These are phyloP conservation scores for Rhizopus delemar DNA, from an alignment of 371 early-diverging fungal species.

Conservation along the genomic window DNA sequence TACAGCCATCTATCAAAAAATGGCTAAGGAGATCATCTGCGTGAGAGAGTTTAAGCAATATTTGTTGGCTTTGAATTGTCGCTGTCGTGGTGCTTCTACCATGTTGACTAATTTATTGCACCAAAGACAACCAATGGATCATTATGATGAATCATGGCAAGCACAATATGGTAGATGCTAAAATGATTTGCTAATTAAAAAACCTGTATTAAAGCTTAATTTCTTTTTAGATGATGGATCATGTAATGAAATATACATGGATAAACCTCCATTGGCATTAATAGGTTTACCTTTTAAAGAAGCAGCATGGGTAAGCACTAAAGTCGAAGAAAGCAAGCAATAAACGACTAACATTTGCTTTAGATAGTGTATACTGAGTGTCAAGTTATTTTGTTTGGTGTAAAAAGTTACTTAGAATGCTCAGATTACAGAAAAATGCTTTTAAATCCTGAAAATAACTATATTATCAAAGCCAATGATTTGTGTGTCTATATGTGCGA, in stretches of 20 bases:
- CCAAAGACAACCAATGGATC: conserved; percentile 57
- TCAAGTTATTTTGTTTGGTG: conserved; percentile 70
- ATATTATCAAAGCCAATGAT: conserved; percentile 56
- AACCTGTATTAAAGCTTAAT: too few relatives aligned
- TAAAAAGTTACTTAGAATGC: conserved; percentile 38
- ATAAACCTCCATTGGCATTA: conserved; percentile 53
- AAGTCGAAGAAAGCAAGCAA: too few relatives aligned
- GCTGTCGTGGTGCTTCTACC: conserved; percentile 69
- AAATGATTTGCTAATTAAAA: neutral
- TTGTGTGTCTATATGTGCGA: conserved; percentile 67
- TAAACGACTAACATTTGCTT: neutral
- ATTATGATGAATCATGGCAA: conserved; percentile 71
- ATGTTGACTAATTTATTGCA: conserved; percentile 70
- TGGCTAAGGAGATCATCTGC: conserved; percentile 68
- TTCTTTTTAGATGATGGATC: conserved; percentile 56
- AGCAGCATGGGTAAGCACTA: conserved; percentile 51
- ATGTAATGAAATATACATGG: conserved; percentile 70
- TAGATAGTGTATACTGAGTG: conserved; percentile 67
- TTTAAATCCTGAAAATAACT: conserved; percentile 69
- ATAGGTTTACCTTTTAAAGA: conserved; percentile 61
- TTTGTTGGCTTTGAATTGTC: conserved; percentile 65
- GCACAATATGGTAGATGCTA: conserved; percentile 65
- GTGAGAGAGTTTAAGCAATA: conserved; percentile 74
- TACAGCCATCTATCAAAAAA: conserved; percentile 66
- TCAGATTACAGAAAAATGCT: conserved; percentile 44